phyloP scores from a whole-genome alignment of 2,329 filamentous ascomycete species.

The Penicillium hesseltinei region DNA sequence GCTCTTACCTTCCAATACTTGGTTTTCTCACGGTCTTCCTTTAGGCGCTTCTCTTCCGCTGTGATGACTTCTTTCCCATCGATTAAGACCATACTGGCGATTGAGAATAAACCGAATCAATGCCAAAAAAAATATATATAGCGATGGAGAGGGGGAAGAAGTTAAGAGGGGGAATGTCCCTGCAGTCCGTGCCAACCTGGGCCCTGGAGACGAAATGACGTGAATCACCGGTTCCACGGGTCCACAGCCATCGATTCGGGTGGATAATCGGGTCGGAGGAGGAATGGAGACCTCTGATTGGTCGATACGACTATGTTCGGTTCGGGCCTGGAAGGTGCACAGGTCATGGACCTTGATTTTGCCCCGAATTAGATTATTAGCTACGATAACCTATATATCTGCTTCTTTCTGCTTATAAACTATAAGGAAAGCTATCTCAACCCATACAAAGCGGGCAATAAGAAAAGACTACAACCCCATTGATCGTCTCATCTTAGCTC shows the following conservation, averaged over 20 bases:
- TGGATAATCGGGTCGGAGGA: not conserved
- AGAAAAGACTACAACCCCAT: not conserved
- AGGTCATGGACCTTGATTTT: not conserved
- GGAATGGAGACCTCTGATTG: not conserved
- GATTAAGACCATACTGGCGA: conserved; percentile 75
- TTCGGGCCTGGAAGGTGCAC: conserved; percentile 3
- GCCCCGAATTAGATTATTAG: not conserved
- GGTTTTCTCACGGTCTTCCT: conserved; percentile 74
- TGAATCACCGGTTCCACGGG: not conserved
- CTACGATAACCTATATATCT: not conserved
- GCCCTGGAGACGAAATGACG: conserved; percentile 1
- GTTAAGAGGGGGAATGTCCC: not conserved
- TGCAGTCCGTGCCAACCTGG: conserved; percentile 1
- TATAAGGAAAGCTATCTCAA: not conserved
- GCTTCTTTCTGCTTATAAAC: no score
- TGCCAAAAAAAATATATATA: not conserved
- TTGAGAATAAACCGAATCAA: not conserved
- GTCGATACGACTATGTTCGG: not conserved
- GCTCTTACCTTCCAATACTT: conserved; percentile 88
- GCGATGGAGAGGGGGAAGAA: not conserved
- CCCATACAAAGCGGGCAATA: not conserved
- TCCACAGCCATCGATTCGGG: not conserved
- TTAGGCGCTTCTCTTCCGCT: conserved; percentile 85
- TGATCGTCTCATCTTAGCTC: not conserved
- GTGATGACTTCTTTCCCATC: conserved; percentile 84